Conservation (phyloP, 257 asterid species). For the Schizonepeta tenuifolia region DNA sequence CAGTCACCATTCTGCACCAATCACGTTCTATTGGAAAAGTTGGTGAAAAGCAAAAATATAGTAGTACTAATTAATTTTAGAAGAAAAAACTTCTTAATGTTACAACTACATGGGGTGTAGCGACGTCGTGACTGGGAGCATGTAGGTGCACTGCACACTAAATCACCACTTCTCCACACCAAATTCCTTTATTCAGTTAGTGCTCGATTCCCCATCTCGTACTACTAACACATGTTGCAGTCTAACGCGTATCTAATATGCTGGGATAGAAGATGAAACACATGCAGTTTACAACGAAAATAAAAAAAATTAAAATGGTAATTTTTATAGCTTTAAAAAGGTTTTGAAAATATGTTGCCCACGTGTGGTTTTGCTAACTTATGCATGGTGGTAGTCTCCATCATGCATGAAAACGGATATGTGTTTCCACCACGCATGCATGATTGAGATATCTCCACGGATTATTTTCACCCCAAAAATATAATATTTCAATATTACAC, state of each 20-base stretch:
- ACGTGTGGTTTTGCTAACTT: constrained; percentile 19
- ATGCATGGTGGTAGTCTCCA: constrained; percentile 30
- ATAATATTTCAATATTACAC: background rate
- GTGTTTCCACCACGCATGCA: constrained; percentile 34
- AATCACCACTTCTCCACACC: no score
- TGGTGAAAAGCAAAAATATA: no score
- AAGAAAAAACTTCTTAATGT: no score
- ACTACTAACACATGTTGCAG: no score
- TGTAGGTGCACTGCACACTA: no score
- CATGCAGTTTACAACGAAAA: background rate
- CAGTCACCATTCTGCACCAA: no score
- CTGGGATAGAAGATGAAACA: background rate
- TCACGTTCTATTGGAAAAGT: background rate
- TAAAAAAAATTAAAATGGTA: background rate
- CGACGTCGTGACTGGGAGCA: no score
- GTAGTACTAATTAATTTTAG: no score
- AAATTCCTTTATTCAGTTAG: no score
- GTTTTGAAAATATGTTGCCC: background rate
- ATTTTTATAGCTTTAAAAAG: background rate
- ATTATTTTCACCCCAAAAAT: background rate
- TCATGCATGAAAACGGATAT: constrained; percentile 29
- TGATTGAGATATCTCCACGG: constrained; percentile 35
- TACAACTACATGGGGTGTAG: no score
- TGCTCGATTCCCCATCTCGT: no score
- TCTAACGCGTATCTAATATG: no score